Evolutionary conservation across 2,329 filamentous ascomycete genomes (phyloP).

Genomic region (Pseudogymnoascus sp.): DNA sequence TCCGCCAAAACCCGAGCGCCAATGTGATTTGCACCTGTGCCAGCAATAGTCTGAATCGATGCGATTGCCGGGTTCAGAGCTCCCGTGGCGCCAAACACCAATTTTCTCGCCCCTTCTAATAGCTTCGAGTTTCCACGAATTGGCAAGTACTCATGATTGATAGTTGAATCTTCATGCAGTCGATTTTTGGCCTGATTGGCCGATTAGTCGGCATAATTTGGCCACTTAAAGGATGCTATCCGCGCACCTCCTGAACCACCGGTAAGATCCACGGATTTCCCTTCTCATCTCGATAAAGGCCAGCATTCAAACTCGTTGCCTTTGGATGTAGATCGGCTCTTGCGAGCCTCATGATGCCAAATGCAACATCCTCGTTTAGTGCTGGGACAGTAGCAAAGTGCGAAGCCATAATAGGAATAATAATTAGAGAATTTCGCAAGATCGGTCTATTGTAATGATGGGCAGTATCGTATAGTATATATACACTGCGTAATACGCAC

Average conservation of each 20-base stretch:
- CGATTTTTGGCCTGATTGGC: neutral
- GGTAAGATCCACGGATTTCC: constrained; percentile 35
- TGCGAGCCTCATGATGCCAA: neutral
- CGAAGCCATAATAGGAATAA: neutral
- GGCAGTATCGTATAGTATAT: neutral
- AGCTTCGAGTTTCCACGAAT: constrained; percentile 31
- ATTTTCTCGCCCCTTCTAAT: constrained; percentile 27
- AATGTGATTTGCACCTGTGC: constrained; percentile 33
- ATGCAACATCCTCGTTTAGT: neutral
- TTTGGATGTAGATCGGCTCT: constrained; percentile 25
- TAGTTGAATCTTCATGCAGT: constrained; percentile 7
- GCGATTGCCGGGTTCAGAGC: constrained; percentile 26
- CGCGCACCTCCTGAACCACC: constrained; percentile 27
- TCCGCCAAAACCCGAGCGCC: constrained; percentile 25
- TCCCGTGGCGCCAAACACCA: constrained; percentile 27
- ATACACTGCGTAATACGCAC: neutral
- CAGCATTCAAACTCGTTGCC: constrained; percentile 35
- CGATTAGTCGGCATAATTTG: neutral
- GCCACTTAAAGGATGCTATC: too few species aligned
- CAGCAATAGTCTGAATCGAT: constrained; percentile 34
- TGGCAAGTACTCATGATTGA: constrained; percentile 33
- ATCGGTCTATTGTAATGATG: neutral
- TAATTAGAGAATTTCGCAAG: neutral
- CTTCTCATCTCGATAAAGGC: constrained; percentile 34
- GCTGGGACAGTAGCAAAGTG: neutral